Evolutionary conservation across 352 stramenopile genomes (phyloP).

Genomic region (Nothophytophthora sp.): DNA sequence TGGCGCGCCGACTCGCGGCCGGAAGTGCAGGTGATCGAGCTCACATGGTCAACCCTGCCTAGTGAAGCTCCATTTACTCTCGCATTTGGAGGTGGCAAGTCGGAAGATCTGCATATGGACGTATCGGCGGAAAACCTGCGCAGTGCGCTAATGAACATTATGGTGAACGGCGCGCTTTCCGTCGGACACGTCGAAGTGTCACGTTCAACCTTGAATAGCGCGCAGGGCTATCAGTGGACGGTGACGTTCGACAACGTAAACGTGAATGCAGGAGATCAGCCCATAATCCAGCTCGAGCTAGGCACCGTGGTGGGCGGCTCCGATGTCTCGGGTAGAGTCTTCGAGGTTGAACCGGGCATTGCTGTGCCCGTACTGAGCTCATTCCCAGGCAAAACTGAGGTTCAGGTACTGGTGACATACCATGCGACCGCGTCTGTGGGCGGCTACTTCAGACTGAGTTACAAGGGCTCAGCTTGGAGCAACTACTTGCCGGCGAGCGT

Average conservation of each 20-base stretch:
- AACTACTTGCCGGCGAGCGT: constrained; percentile 58
- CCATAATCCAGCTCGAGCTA: constrained; percentile 63
- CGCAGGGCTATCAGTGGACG: constrained; percentile 74
- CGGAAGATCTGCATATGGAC: constrained; percentile 72
- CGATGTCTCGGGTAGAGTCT: constrained; percentile 41
- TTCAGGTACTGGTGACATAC: constrained; percentile 75
- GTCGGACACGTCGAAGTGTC: constrained; percentile 61
- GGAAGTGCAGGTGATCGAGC: constrained; percentile 87
- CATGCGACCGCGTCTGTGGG: constrained; percentile 32
- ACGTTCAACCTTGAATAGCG: constrained; percentile 51
- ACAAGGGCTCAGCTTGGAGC: constrained; percentile 70
- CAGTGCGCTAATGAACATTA: constrained; percentile 88
- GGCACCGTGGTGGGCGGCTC: constrained; percentile 17
- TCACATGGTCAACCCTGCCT: constrained; percentile 74
- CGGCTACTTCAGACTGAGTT: constrained; percentile 77
- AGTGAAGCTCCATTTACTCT: constrained; percentile 62
- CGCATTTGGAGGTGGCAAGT: constrained; percentile 75
- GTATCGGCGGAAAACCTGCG: constrained; percentile 80
- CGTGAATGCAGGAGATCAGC: constrained; percentile 53
- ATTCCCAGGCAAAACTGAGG: constrained; percentile 65
- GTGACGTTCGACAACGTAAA: constrained; percentile 62
- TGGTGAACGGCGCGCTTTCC: constrained; percentile 24
- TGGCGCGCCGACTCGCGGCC: constrained; percentile 50
- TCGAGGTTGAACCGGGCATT: constrained; percentile 52
- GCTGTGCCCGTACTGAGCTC: constrained; percentile 26